These are phyloP conservation scores for Mycena epipterygia DNA, from an alignment of 768 basidiomycete species.

Conservation along the genomic window DNA sequence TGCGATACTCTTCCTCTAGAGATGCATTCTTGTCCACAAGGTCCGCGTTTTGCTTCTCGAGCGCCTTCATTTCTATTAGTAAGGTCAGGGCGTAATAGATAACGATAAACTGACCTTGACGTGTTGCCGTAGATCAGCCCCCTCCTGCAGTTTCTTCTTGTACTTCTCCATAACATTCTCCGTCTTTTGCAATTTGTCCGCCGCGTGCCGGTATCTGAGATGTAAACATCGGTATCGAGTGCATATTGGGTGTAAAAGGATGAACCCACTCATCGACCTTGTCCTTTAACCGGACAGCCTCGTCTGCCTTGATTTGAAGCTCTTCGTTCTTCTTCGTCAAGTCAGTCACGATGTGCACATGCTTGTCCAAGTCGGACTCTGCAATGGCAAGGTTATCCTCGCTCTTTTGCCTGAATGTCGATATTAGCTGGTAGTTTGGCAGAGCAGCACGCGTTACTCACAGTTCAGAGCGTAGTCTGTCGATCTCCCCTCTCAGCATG, in stretches of 20 bases:
- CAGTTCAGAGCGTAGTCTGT: slow-evolving; percentile 86
- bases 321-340: slow-evolving; percentile 87
- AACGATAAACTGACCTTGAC: slow-evolving; percentile 71
- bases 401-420: slow-evolving; percentile 83
- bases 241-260: neutral
- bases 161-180: slow-evolving; percentile 99
- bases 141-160: slow-evolving; percentile 97
- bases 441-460: slow-evolving; percentile 59
- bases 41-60: slow-evolving; percentile 94
- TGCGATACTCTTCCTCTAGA: slow-evolving; percentile 93
- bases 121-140: slow-evolving; percentile 88
- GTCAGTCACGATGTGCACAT: slow-evolving; percentile 75
- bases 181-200: slow-evolving; percentile 92
- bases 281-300: slow-evolving; percentile 87
- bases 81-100: neutral
- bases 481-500: slow-evolving; percentile 85
- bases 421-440: slow-evolving; percentile 37
- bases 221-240: slow-evolving; percentile 4
- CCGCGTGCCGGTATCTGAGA: slow-evolving; percentile 89
- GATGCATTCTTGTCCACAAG: slow-evolving; percentile 93
- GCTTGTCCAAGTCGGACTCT: slow-evolving; percentile 88
- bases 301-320: slow-evolving; percentile 81
- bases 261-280: slow-evolving; percentile 90
- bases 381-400: slow-evolving; percentile 90
- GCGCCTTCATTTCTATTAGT: slow-evolving; percentile 60